phyloP scores from a whole-genome alignment of 202 grass and related monocot species.

The Elaeis oleifera region DNA sequence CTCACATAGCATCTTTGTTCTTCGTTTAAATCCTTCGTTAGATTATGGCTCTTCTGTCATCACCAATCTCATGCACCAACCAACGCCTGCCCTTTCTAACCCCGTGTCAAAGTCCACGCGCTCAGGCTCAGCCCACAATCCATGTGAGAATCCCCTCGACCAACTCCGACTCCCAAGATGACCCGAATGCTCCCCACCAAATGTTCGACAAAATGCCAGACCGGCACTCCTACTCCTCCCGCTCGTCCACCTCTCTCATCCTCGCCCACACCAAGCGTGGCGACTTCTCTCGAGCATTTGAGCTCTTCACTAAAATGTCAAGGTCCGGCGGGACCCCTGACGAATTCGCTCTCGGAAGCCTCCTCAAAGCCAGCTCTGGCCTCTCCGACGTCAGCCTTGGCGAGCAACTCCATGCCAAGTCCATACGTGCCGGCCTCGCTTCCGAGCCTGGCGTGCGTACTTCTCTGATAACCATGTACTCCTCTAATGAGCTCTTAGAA shows the following conservation, averaged over 20 bases:
- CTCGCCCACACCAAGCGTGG: slow-evolving; percentile 2
- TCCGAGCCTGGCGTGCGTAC: slow-evolving; percentile 9
- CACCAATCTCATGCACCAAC: no score
- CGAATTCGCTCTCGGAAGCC: slow-evolving; percentile 13
- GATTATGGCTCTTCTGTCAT: no score
- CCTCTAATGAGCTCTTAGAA: not conserved
- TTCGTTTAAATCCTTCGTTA: no score
- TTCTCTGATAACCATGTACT: slow-evolving; percentile 21
- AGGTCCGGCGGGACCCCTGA: slow-evolving; percentile 8
- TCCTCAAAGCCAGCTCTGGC: slow-evolving; percentile 9
- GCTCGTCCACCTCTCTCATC: slow-evolving; percentile 1
- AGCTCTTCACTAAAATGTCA: slow-evolving; percentile 9
- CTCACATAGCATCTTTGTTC: no score
- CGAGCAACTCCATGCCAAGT: slow-evolving; percentile 16
- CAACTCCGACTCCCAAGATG: no score
- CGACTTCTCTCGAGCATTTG: not conserved
- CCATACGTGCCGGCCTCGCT: slow-evolving; percentile 9
- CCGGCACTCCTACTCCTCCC: not conserved
- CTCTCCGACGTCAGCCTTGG: slow-evolving; percentile 1
- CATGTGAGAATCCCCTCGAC: no score
- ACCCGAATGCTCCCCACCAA: not conserved
- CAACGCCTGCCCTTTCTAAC: no score
- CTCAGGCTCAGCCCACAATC: no score
- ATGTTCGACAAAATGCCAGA: not conserved
- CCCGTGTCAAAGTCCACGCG: no score